Base-by-base conservation (phyloP, 305 asterid species). In the Fraxinus paxiana region DNA sequence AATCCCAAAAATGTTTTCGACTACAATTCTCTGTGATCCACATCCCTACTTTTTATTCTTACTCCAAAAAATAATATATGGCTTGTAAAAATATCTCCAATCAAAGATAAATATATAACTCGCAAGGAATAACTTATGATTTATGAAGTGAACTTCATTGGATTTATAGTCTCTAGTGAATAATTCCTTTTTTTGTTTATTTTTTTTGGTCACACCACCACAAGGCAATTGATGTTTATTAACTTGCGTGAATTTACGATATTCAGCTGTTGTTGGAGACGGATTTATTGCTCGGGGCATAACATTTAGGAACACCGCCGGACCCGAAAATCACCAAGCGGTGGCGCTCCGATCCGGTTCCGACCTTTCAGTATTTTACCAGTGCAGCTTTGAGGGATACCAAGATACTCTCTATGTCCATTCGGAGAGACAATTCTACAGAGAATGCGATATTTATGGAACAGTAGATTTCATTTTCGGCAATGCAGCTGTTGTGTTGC, bases 401-500 rank as follows among this genome's bases (percentile, higher is more conserved):
- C 98, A 94, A 82, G 98, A 94, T 79, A 94, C 98, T 0, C 90
- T 94, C 7, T 94, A 94, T 73, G 94, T 83, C 71, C 92, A 92
- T 61, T 92, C 97, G 0, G 63, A 92, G 2, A 81, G 98, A 7
- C 98, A 94, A 77, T 94, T 94, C 85, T 94, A 92, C 73, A 77
- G 92, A 30, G 87, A 92, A 4, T 94, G 98, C 76, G 93, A 92
- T 77, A 86, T 94, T 51, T 92, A 92, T 24, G 98, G 97, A 3
- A 94, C 98, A 0, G 93, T 94, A 0, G 98, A 93, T 84, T 93
- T 92, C 83, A 94, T 94, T 12, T 94, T 94, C 17, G 98, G 98
- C 26, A 94, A 94, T 77, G 97, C 97, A 0, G 97, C 98, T 0
- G 98, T 86, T 0, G 97, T 94, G 0, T 10, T 94, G 5, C 98